Conservation (phyloP, 768 basidiomycete species). For the Suillus cothurnatus region DNA sequence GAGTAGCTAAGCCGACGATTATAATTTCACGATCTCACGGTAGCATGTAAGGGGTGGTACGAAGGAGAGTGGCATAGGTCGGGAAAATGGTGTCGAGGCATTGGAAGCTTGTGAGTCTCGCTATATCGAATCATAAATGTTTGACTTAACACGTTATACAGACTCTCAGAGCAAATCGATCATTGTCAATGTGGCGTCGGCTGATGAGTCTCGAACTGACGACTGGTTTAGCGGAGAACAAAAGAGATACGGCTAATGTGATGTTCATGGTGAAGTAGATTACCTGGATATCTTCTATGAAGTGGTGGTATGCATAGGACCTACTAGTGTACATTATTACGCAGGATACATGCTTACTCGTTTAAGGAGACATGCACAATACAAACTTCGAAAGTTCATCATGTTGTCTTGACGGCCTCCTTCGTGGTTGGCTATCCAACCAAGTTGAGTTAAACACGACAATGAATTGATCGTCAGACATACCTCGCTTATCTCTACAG, state of each 20-base stretch:
- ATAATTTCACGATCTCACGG: background rate
- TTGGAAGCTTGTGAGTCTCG: conserved; percentile 66
- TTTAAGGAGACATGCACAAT: conserved; percentile 1
- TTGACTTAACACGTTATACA: conserved; percentile 29
- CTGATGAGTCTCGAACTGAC: conserved; percentile 61
- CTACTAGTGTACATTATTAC: conserved; percentile 20
- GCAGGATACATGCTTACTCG: conserved; percentile 9
- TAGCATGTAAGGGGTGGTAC: conserved; percentile 71
- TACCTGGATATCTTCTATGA: conserved; percentile 6
- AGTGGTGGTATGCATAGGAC: conserved; percentile 6
- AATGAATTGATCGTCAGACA: conserved; percentile 17
- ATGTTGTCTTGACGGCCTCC: conserved; percentile 61
- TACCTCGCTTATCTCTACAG: conserved; percentile 69
- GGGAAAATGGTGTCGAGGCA: conserved; percentile 86
- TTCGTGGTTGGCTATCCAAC: conserved; percentile 43
- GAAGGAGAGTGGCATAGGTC: conserved; percentile 86
- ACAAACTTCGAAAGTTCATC: conserved; percentile 18
- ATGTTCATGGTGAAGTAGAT: background rate
- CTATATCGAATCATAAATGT: background rate
- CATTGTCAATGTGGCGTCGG: conserved; percentile 70
- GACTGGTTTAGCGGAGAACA: conserved; percentile 72
- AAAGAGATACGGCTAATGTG: conserved; percentile 64
- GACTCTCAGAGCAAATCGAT: conserved; percentile 87
- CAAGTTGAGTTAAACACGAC: conserved; percentile 4
- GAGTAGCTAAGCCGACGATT: conserved; percentile 7